Evolutionary conservation across 768 basidiomycete genomes (phyloP), one percentile per base, ranked within the genome.

Genomic region (Trametes villosa): DNA sequence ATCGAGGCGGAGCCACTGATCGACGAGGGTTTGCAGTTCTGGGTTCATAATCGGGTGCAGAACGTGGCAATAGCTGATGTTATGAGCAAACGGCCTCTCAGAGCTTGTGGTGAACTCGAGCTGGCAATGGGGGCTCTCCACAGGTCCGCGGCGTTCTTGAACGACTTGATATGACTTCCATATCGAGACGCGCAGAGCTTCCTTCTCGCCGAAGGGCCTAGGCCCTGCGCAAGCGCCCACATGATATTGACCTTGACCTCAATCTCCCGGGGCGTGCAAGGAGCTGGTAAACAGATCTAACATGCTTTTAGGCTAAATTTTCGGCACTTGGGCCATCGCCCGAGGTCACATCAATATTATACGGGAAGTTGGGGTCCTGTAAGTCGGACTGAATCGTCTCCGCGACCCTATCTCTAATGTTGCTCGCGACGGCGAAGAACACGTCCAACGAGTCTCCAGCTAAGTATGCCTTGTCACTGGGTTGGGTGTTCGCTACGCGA

Each of bases 1-100:
- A 66, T 85, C 83, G 38, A 82, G 60, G 48, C 72, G 74, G 45
- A 85, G 71, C 83, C 83, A 85, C 65, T 82, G 79, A 13, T 72
- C 71, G n/a, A 83, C 81, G 29, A 82, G 75, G 20, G 72, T 62
- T 58, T 80, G 74, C 27, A 85, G 70, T 13, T 71, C 64, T 24
- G 55, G 18, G 51, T 56, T 57, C 41, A 47, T 45, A 15, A 24
- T 3, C 33, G 17, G 11, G 4, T 41, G 33, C n/a, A 5, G 13
- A 9, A 15, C 13, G 20, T n/a, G n/a, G n/a, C 20, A 17, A 24
- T 18, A 24, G 22, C 42, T 15, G 42, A 8, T 22, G 18, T 34
- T 38, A 36, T 52, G 24, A 11, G 50, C 34, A 26, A 22, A 17
- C 2, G 22, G 7, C 5, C 2, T 24, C 6, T n/a, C 20, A 7